phyloP scores from a whole-genome alignment of 495 filamentous ascomycete genomes.

The Neurospora sp. region DNA sequence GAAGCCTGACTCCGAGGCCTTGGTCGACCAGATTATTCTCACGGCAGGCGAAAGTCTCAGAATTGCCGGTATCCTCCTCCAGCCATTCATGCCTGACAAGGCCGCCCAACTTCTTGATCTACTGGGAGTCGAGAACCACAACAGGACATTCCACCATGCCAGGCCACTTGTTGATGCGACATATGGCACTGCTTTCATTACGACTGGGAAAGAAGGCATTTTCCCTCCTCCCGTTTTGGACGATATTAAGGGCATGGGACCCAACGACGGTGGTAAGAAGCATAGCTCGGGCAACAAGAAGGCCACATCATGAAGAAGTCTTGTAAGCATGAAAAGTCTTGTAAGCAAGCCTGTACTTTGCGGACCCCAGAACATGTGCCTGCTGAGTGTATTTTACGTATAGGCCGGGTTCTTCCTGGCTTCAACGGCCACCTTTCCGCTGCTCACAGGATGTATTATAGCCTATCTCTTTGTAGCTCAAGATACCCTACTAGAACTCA shows the following conservation, averaged over 20 bases:
- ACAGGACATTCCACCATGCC: conserved; percentile 48
- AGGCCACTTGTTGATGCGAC: conserved; percentile 47
- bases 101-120: conserved; percentile 61
- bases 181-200: conserved; percentile 52
- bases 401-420: not conserved
- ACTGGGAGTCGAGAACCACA: conserved; percentile 56
- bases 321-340: not conserved
- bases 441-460: not conserved
- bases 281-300: not conserved
- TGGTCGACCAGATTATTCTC: conserved; percentile 45
- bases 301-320: not conserved
- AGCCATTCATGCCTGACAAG: conserved; percentile 86
- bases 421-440: not conserved
- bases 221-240: conserved; percentile 29
- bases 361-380: not conserved
- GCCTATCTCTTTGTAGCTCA: not conserved
- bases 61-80: conserved; percentile 71
- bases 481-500: not conserved
- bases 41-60: conserved; percentile 68
- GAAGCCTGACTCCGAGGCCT: not conserved
- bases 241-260: conserved; percentile 7
- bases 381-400: not conserved
- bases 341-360: too few species aligned
- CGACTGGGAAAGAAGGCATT: conserved; percentile 30
- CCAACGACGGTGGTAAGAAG: not conserved